These are phyloP conservation scores for Penicillium waksmanii DNA, from an alignment of 495 filamentous ascomycete genomes.

Conservation along the genomic window DNA sequence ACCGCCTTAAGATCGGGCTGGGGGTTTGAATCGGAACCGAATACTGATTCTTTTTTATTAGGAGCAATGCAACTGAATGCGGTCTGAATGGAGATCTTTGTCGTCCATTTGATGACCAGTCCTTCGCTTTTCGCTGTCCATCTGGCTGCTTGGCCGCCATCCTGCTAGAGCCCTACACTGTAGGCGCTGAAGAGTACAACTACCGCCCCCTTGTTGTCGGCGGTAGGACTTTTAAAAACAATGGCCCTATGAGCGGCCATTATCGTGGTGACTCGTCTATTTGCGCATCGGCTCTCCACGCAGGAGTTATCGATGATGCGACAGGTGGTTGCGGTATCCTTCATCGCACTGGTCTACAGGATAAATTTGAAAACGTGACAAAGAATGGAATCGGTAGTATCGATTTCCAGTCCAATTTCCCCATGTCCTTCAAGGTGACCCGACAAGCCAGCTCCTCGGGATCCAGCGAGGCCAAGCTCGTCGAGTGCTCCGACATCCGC, in stretches of 20 bases:
- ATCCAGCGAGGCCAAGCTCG: slow-evolving; percentile 16
- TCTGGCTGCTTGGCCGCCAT: slow-evolving; percentile 64
- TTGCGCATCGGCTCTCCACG: slow-evolving; percentile 74
- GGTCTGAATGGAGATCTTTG: slow-evolving; percentile 73
- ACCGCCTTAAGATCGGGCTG: no score
- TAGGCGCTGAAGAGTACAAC: slow-evolving; percentile 67
- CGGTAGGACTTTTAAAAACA: slow-evolving; percentile 54
- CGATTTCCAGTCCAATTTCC: slow-evolving; percentile 70
- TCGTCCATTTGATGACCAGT: slow-evolving; percentile 67
- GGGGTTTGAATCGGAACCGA: neutral
- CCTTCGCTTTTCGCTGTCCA: slow-evolving; percentile 75
- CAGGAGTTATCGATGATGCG: slow-evolving; percentile 64
- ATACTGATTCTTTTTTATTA: slow-evolving; percentile 15
- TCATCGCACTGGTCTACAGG: slow-evolving; percentile 60
- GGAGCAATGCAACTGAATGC: slow-evolving; percentile 59
- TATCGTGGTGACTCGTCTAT: slow-evolving; percentile 83
- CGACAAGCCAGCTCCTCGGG: slow-evolving; percentile 25
- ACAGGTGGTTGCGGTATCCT: slow-evolving; percentile 77
- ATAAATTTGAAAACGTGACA: slow-evolving; percentile 53
- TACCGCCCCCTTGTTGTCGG: slow-evolving; percentile 72
- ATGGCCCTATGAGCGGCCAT: slow-evolving; percentile 40
- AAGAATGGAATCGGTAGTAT: slow-evolving; percentile 67
- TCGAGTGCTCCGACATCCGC: slow-evolving; percentile 63
- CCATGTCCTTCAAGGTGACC: slow-evolving; percentile 66
- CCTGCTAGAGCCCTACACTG: slow-evolving; percentile 69